Evolutionary conservation across 345 rosid species (phyloP).

Genomic region (Boechera divaricarpa): DNA sequence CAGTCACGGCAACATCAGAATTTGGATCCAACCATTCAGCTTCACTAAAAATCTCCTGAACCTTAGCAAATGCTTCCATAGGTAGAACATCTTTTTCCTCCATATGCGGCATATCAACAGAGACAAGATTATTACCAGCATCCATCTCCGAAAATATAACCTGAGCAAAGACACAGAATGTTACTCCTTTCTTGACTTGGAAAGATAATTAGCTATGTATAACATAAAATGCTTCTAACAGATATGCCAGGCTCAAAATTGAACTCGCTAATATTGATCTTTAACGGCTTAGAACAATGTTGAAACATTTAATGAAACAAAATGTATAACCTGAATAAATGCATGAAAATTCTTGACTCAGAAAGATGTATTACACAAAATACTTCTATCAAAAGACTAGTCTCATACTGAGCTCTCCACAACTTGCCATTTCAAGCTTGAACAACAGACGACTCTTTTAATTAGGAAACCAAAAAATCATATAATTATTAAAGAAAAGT

Average conservation of each 20-base stretch:
- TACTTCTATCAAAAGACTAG: neutral
- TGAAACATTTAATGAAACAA: neutral
- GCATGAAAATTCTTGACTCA: conserved; percentile 34
- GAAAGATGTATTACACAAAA: conserved; percentile 4
- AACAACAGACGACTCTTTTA: neutral
- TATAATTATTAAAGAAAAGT: neutral
- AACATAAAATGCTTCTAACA: conserved; percentile 8
- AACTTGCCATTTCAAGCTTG: neutral
- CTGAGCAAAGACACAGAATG: conserved; percentile 53
- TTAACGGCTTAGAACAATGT: neutral
- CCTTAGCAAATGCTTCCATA: conserved; percentile 72
- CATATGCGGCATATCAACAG: conserved; percentile 55
- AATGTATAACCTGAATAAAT: conserved; percentile 51
- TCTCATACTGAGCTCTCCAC: neutral
- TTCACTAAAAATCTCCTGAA: conserved; percentile 60
- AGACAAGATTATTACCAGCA: conserved; percentile 50
- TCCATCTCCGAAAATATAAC: conserved; percentile 77
- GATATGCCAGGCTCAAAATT: neutral
- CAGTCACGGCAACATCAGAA: conserved; percentile 54
- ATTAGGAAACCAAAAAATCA: neutral
- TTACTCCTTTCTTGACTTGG: conserved; percentile 30
- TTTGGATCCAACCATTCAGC: conserved; percentile 66
- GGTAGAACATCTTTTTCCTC: conserved; percentile 73
- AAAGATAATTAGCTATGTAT: conserved; percentile 11
- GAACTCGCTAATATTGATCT: neutral